Percentiles rank a stretch among this genome's conserved stretches.
phyloP scores from a whole-genome alignment of 1,284 basidiomycete genomes.

The Ceratobasidium sp. region DNA sequence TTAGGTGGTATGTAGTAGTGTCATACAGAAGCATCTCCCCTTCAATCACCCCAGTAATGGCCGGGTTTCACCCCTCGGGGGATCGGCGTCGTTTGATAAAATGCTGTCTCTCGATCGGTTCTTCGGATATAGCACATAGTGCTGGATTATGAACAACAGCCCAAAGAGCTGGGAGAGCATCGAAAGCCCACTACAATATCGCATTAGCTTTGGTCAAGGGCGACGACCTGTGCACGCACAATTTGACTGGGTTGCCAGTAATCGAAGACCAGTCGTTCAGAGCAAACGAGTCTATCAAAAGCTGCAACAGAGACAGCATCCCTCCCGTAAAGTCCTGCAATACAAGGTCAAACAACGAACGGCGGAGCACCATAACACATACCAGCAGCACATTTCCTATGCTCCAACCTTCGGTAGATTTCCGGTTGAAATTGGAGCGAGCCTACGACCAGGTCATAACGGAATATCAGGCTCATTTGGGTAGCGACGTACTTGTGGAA shows the following conservation, averaged over 20 bases:
- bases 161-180: constrained; percentile 52
- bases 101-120: constrained; percentile 1
- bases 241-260: constrained; percentile 45
- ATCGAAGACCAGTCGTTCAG: constrained; percentile 44
- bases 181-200: constrained; percentile 48
- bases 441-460: constrained; percentile 45
- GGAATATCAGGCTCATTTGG: neutral
- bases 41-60: constrained; percentile 15
- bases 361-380: neutral
- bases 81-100: neutral
- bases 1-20: neutral
- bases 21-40: neutral
- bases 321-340: constrained; percentile 49
- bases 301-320: constrained; percentile 46
- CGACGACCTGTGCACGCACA: constrained; percentile 42
- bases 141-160: constrained; percentile 50
- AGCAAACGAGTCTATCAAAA: constrained; percentile 43
- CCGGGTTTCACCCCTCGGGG: constrained; percentile 6
- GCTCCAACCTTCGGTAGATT: constrained; percentile 51
- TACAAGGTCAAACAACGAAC: neutral
- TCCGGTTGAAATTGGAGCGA: constrained; percentile 48
- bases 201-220: neutral
- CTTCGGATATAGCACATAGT: constrained; percentile 49
- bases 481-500: constrained; percentile 47
- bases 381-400: constrained; percentile 51